Base-by-base conservation (phyloP, 164 flowering plant genomes). In the Vitis amurensis region DNA sequence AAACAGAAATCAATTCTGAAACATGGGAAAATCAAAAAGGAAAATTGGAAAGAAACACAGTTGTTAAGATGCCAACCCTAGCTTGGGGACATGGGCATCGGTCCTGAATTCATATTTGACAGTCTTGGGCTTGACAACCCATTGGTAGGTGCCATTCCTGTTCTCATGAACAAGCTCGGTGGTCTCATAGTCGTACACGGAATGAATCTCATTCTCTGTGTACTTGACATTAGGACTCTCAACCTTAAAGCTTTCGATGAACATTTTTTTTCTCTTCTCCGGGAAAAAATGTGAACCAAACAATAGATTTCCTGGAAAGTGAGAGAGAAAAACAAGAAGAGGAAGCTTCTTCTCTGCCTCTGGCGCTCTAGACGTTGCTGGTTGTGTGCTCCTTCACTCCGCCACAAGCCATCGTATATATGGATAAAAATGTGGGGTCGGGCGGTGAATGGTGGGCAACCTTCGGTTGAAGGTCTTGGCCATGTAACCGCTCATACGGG, bases 161-260 rank as follows among this genome's bases (percentile, higher is more conserved):
- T 83, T 81, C 87, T 96, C 98, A 73, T 93, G 97, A 68, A 89
- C 91, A 64, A 96, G 89, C 78, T 93, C 99, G 0, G 99, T 93
- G 37, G 99, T 96, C 47, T 93, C 89, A 64, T 96, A 96, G 59
- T 77, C 70, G 77, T 93, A 96, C 59, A 87, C 84, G 14, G 99
- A 90, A 7, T 87, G 87, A 64, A 96, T 90, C 86, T 86, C 97
- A 60, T 55, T 47, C 14, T 96, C 99, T 13, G 88, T 80, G 88
- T 96, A 93, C 76, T 77, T 87, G 1, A 96, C 98, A 66, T 96
- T 89, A 0, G 98, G 94, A 75, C 91, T 86, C 74, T 96, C 98
- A 0, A 96, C 98, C 80, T 85, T 87, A 67, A 96, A 96, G 64
- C 76, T 96, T 55, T 96, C 99, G 55, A 96, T 85, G 52, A 96